A percentile compares a stretch with the other conserved stretches of the same genome.
These are phyloP conservation scores for Urostyla sp. DNA, from an alignment of 73 alveolate genomes.

Conservation along the genomic window DNA sequence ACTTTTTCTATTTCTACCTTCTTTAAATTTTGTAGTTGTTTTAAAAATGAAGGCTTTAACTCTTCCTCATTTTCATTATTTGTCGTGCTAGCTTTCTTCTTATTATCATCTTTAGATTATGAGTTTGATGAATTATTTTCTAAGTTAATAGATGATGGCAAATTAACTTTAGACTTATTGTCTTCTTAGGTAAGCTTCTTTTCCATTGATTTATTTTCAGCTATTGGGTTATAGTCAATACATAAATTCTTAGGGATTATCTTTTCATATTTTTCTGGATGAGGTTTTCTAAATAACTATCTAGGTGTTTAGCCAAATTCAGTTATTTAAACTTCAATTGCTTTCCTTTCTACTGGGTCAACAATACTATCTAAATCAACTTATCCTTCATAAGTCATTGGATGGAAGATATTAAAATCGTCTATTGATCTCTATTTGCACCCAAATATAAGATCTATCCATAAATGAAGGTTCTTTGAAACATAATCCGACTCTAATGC, in stretches of 20 bases:
- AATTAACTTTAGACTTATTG: no score
- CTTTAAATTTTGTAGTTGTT: slow-evolving; percentile 2
- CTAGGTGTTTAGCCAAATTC: slow-evolving; percentile 99
- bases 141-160: no score
- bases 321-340: slow-evolving; percentile 91
- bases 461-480: slow-evolving; percentile 83
- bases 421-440: slow-evolving; percentile 91
- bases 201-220: no score
- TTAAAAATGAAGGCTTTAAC: slow-evolving; percentile 7
- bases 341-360: slow-evolving; percentile 88
- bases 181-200: no score
- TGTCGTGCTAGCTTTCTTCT: no score
- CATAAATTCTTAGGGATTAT: slow-evolving; percentile 29
- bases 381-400: slow-evolving; percentile 93
- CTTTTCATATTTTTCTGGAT: slow-evolving; percentile 90
- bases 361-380: slow-evolving; percentile 79
- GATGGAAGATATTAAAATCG: slow-evolving; percentile 94
- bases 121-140: no score
- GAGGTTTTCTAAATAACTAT: slow-evolving; percentile 92
- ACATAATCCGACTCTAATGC: slow-evolving; percentile 93
- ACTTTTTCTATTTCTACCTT: slow-evolving; percentile 3
- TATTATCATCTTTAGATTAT: no score
- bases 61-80: neutral
- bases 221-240: slow-evolving; percentile 14
- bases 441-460: slow-evolving; percentile 99